Conservation (phyloP, 2,329 filamentous ascomycete species). For the Xylaria sp. region DNA sequence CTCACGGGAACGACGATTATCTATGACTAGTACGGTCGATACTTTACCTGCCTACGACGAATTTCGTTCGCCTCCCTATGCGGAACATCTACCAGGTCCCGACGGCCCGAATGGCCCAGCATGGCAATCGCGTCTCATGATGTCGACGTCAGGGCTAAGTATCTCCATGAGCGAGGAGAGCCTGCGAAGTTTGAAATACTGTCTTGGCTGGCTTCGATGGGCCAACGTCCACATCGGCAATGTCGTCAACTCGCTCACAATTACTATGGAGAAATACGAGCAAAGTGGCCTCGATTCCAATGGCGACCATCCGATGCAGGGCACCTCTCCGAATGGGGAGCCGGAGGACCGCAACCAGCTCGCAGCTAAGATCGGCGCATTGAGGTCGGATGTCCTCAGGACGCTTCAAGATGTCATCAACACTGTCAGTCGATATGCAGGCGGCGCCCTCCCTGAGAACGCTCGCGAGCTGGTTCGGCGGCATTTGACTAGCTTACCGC, state of each 20-base stretch:
- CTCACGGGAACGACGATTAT: conserved; percentile 64
- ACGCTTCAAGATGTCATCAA: conserved; percentile 84
- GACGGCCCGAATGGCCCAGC: conserved; percentile 49
- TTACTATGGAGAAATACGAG: conserved; percentile 85
- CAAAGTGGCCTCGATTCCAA: conserved; percentile 50
- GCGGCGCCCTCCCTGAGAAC: conserved; percentile 91
- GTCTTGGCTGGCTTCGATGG: conserved; percentile 81
- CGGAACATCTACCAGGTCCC: conserved; percentile 62
- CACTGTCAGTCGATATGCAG: conserved; percentile 88
- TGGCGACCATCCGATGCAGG: conserved; percentile 45
- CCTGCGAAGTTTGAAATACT: conserved; percentile 84
- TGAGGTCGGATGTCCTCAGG: conserved; percentile 78
- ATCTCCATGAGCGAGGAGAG: conserved; percentile 93
- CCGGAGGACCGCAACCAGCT: conserved; percentile 60
- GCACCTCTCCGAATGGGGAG: conserved; percentile 41
- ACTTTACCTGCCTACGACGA: conserved; percentile 87
- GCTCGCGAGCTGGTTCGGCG: conserved; percentile 83
- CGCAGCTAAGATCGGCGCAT: conserved; percentile 71
- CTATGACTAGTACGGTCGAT: conserved; percentile 75
- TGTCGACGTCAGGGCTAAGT: conserved; percentile 90
- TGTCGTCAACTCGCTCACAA: conserved; percentile 78
- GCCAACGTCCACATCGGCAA: conserved; percentile 84
- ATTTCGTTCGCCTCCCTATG: conserved; percentile 78
- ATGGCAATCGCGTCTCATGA: conserved; percentile 87
- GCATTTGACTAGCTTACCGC: conserved; percentile 85